phyloP scores from a whole-genome alignment of 1,284 basidiomycete species.

The Austroboletus novae-zelandiae region DNA sequence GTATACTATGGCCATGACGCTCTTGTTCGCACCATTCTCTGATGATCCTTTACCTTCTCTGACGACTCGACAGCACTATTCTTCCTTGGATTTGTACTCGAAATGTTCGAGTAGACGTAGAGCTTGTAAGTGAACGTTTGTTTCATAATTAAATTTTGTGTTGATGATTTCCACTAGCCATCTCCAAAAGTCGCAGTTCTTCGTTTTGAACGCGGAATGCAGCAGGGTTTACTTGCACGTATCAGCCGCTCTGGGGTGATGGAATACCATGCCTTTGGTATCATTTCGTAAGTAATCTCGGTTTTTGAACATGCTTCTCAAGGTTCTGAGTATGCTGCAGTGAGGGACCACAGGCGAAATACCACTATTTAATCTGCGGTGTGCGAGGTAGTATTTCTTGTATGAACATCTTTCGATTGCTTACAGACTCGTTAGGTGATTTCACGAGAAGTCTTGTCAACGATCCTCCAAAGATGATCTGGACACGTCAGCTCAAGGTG shows the following conservation, averaged over 20 bases:
- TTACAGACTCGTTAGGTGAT: no score
- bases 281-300: slow-evolving; percentile 45
- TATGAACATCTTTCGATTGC: no score
- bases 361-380: no score
- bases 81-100: slow-evolving; percentile 77
- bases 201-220: slow-evolving; percentile 62
- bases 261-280: slow-evolving; percentile 65
- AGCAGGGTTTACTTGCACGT: slow-evolving; percentile 57
- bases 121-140: slow-evolving; percentile 52
- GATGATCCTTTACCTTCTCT: no score
- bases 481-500: slow-evolving; percentile 75
- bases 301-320: slow-evolving; percentile 2
- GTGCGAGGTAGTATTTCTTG: no score
- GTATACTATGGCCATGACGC: no score
- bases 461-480: no score
- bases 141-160: slow-evolving; percentile 23
- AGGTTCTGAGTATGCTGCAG: slow-evolving; percentile 34
- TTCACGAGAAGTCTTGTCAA: no score
- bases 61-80: no score
- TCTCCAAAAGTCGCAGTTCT: no score
- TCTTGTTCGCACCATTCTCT: no score
- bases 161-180: no score
- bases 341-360: slow-evolving; percentile 64
- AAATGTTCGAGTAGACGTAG: slow-evolving; percentile 69
- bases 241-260: slow-evolving; percentile 53